Evolutionary conservation across 164 flowering plant species (phyloP).

Genomic region (Chloranthus sessilifolius): DNA sequence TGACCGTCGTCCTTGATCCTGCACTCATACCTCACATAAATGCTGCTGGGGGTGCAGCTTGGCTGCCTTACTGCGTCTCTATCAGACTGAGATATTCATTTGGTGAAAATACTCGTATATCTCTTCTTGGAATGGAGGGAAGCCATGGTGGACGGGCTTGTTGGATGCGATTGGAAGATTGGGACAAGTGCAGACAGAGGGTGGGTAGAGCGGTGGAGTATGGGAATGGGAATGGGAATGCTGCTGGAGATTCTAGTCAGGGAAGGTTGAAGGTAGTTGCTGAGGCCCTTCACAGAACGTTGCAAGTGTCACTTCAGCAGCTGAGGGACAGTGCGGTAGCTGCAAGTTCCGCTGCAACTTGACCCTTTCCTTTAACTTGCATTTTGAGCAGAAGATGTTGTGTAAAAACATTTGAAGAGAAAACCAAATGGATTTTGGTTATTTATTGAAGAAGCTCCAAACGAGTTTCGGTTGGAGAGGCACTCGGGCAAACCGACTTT

Average conservation of each 20-base stretch:
- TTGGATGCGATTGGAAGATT: slow-evolving; percentile 74
- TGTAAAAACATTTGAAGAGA: too few relatives aligned
- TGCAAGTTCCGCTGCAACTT: slow-evolving; percentile 37
- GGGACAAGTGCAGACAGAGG: slow-evolving; percentile 88
- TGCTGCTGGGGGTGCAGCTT: slow-evolving; percentile 98
- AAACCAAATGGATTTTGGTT: too few relatives aligned
- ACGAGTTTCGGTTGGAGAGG: too few relatives aligned
- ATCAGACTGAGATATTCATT: slow-evolving; percentile 85
- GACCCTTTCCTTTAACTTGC: too few relatives aligned
- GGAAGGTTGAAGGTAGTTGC: slow-evolving; percentile 84
- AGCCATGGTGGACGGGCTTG: slow-evolving; percentile 97
- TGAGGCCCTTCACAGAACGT: slow-evolving; percentile 66
- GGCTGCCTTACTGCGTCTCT: slow-evolving; percentile 96
- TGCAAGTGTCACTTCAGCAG: slow-evolving; percentile 63
- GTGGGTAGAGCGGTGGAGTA: slow-evolving; percentile 67
- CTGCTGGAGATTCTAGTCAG: slow-evolving; percentile 52
- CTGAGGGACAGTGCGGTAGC: slow-evolving; percentile 48
- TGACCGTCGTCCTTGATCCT: slow-evolving; percentile 92
- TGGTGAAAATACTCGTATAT: slow-evolving; percentile 62
- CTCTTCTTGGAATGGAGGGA: slow-evolving; percentile 88
- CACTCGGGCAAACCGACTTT: too few relatives aligned
- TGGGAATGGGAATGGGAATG: slow-evolving; percentile 28
- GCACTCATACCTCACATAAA: slow-evolving; percentile 80
- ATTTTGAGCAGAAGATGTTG: too few relatives aligned
- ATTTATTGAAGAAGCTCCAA: too few relatives aligned